Evolutionary conservation across 192 early-diverging fungal species (phyloP), one percentile per base, ranked within the genome.

Genomic region (Linnemannia elongata): DNA sequence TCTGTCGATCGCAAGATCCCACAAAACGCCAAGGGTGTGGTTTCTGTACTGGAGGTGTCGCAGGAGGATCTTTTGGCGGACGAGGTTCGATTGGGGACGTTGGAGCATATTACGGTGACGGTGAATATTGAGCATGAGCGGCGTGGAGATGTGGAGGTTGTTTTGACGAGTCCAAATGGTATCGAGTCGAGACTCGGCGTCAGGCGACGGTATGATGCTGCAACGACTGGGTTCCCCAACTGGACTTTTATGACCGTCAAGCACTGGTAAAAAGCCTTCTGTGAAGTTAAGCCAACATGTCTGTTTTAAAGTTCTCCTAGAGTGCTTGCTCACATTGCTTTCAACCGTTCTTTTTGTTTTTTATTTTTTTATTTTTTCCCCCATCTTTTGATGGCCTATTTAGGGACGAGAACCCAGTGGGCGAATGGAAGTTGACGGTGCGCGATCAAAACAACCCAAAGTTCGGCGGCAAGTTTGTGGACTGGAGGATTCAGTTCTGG

Each of bases 161-260:
- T 92, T 74, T 88, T 99, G 71, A 91, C 89, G n/a, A 96, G 95
- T 76, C 98, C 98, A 0, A 77, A 91, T 38, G 87, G 90, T 13
- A 80, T 96, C 44, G 87, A 91, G 20, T 96, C 94, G 63, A 87
- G 93, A 80, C 85, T 99, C 72, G 96, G 93, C 0, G 91, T 92
- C 0, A 82, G 89, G 36, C 81, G 98, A 22, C 89, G 85, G 55
- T 90, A 79, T 75, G 98, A 99, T 86, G 76, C 55, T 18, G 93
- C 91, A 79, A 89, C 54, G 10, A 88, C 85, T 15, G 98, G 98
- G 17, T 95, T 98, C 74, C 24, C 73, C 12, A 91, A 94, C 76
- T 99, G 98, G 98, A 97, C 96, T 39, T 97, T 99, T 78, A 98
- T 97, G 97, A 95, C 91, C 41, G 97, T 99, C 52, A 96, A 95